Percentiles rank a stretch among this genome's conserved stretches.
Evolutionary conservation across 1,139 yeast species (phyloP).

Genomic region (Blastobotrys buckinghamii): DNA sequence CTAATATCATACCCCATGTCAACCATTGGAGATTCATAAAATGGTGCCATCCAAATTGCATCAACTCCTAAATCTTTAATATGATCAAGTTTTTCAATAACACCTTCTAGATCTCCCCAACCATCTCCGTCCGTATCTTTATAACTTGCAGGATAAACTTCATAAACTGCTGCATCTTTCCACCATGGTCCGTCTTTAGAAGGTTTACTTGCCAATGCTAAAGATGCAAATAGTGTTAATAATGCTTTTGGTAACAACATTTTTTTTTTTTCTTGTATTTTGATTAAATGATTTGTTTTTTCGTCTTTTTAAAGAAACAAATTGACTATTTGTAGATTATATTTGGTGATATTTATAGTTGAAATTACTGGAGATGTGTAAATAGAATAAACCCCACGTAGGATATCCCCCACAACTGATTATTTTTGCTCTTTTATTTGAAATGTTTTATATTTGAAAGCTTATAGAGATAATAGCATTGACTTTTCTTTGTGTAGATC

Average conservation of each 20-base stretch:
- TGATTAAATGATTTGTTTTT: no score
- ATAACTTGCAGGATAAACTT: conserved; percentile 54
- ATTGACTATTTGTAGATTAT: no score
- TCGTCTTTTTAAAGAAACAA: no score
- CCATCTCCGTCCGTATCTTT: conserved; percentile 56
- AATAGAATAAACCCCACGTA: no score
- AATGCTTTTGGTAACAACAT: not conserved
- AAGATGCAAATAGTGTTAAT: not conserved
- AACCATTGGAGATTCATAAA: conserved; percentile 53
- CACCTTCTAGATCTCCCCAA: conserved; percentile 51
- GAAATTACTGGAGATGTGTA: no score
- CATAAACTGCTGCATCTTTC: conserved; percentile 51
- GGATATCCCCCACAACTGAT: no score
- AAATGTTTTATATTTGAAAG: no score
- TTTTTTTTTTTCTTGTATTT: no score
- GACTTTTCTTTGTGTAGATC: no score
- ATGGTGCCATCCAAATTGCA: conserved; percentile 53
- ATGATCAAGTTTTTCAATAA: conserved; percentile 47
- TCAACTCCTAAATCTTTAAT: conserved; percentile 47
- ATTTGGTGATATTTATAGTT: no score
- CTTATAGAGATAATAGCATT: no score
- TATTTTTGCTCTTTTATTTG: no score
- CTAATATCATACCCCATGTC: conserved; percentile 62
- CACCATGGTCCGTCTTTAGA: conserved; percentile 38
- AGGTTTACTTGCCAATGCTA: not conserved